phyloP scores from a whole-genome alignment of 257 asterid species.

The Mitragyna speciosa region DNA sequence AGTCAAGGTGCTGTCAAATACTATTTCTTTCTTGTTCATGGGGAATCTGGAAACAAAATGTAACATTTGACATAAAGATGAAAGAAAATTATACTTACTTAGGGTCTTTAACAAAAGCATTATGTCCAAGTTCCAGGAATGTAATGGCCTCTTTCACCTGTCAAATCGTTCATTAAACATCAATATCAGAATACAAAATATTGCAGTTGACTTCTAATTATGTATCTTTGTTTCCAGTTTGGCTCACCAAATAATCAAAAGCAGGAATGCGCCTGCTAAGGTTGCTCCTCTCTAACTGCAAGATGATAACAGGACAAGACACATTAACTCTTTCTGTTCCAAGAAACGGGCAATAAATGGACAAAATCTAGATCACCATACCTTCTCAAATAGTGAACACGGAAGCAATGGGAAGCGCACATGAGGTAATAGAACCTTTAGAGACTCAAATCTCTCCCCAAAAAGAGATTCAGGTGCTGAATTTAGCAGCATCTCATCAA shows the following conservation, averaged over 20 bases:
- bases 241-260: slow-evolving; percentile 60
- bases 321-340: slow-evolving; percentile 8
- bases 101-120: slow-evolving; percentile 41
- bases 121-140: slow-evolving; percentile 57
- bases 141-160: slow-evolving; percentile 82
- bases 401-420: slow-evolving; percentile 87
- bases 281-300: slow-evolving; percentile 81
- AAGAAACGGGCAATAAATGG: slow-evolving; percentile 11
- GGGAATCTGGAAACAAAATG: background rate
- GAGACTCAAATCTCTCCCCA: slow-evolving; percentile 56
- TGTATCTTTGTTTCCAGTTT: slow-evolving; percentile 11
- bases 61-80: too few species aligned
- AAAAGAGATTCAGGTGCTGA: slow-evolving; percentile 56
- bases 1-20: background rate
- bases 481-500: slow-evolving; percentile 54
- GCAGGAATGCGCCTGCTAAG: slow-evolving; percentile 51
- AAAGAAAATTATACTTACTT: slow-evolving; percentile 43
- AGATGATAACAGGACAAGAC: slow-evolving; percentile 10
- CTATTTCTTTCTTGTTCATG: background rate
- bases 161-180: slow-evolving; percentile 15
- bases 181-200: slow-evolving; percentile 9
- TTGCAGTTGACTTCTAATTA: slow-evolving; percentile 10
- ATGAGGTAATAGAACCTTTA: slow-evolving; percentile 46
- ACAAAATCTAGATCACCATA: slow-evolving; percentile 17
- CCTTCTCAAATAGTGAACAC: slow-evolving; percentile 58